Base-by-base conservation (phyloP, 495 filamentous ascomycete genomes). In the Penicillium pancosmium region DNA sequence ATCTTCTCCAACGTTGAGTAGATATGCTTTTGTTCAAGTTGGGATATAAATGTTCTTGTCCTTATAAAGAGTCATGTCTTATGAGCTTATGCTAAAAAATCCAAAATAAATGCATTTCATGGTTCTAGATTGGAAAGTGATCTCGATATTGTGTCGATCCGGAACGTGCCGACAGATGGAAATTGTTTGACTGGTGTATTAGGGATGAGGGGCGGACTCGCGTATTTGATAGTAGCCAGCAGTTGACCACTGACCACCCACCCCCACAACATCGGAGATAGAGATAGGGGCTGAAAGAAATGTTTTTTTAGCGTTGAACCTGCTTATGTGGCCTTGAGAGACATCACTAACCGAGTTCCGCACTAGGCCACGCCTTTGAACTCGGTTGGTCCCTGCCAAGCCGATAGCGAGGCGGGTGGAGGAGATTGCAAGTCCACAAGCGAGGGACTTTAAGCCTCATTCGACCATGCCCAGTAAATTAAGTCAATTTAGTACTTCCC, bases 1-100 rank as follows among this genome's bases (percentile, higher is more conserved):
- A 71, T 78, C 52, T 94, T 95, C 76, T 83, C 84, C 72, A 95
- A 95, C 74, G 80, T 93, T 56, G 68, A 71, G 57, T 75, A 65
- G 56, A 64, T 27, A 23, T 43, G 36, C 11, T 21, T 15, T 21
- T 51, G 7, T 16, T 46, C n/a, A 16, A 12, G 18, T 50, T 60
- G 41, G 23, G 46, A 54, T 40, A 27, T 51, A 41, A 35, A 46
- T 38, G 27, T 36, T 56, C 49, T 53, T 58, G 48, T 55, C 27
- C 25, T 35, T 50, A n/a, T 60, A 41, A 57, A 60, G 56, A 62
- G 51, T 61, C 55, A 68, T 61, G 67, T 44, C 63, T 65, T 47
- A 68, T 70, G 67, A 68, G 58, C 60, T 65, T 66, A 68, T 70
- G 68, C 54, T 50, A 34, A 63, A 55, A 63, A 63, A 48, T 15